A percentile compares a stretch with the other conserved stretches of the same genome.
Evolutionary conservation across 306 rosid species (phyloP).

Genomic region (Oxytropis ochrocephala): DNA sequence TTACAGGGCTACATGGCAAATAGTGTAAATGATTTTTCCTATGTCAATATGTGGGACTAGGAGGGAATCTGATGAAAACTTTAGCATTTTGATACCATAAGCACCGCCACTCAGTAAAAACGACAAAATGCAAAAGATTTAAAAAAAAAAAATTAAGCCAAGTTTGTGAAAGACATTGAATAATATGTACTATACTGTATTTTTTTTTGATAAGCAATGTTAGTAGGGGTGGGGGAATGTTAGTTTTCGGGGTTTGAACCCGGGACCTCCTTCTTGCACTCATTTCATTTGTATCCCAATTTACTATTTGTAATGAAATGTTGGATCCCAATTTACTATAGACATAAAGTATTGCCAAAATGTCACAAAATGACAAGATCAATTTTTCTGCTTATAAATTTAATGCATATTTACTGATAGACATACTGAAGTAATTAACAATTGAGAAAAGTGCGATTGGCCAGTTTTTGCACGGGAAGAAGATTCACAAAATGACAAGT

Average conservation of each 20-base stretch:
- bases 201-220: too few species aligned
- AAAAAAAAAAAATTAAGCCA: background rate
- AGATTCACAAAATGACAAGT: background rate
- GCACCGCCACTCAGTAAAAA: background rate
- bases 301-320: too few species aligned
- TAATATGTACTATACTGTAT: background rate
- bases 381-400: too few species aligned
- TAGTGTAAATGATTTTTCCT: too few species aligned
- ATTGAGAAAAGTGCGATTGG: too few species aligned
- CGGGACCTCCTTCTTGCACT: too few species aligned
- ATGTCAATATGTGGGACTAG: background rate
- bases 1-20: background rate
- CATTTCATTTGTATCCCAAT: too few species aligned
- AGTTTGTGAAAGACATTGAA: background rate
- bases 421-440: background rate
- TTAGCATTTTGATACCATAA: background rate
- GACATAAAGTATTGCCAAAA: too few species aligned
- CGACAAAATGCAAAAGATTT: background rate
- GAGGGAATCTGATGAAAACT: background rate
- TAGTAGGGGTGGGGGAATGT: too few species aligned
- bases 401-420: background rate
- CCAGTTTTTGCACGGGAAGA: background rate
- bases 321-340: too few species aligned
- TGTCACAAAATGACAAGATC: too few species aligned
- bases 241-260: too few species aligned